A percentile compares a stretch with the other conserved stretches of the same genome.
phyloP scores from a whole-genome alignment of 2,329 filamentous ascomycete genomes.

The Lachnellula willkommii region DNA sequence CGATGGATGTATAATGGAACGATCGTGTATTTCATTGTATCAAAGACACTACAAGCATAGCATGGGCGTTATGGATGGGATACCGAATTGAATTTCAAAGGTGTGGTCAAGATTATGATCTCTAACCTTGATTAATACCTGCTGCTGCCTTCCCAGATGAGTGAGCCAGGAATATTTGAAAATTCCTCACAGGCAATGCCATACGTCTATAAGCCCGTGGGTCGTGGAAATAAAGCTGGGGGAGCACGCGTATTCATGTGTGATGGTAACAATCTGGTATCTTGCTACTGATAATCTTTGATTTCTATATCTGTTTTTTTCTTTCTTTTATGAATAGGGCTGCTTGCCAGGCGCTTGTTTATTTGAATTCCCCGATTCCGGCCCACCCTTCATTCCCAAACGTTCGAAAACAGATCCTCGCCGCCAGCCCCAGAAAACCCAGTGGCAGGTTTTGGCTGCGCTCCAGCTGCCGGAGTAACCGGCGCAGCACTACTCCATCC shows the following conservation, averaged over 20 bases:
- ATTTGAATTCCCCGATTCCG: background rate
- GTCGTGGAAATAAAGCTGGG: too few relatives aligned
- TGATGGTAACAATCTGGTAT: background rate
- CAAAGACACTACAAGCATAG: constrained; percentile 26
- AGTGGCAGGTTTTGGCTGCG: constrained; percentile 49
- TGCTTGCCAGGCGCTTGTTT: background rate
- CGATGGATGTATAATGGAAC: background rate
- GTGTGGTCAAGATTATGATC: background rate
- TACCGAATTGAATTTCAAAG: background rate
- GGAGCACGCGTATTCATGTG: too few relatives aligned
- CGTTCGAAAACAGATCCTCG: constrained; percentile 92
- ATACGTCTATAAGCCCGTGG: too few relatives aligned
- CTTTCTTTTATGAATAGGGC: too few relatives aligned
- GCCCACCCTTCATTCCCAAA: constrained; percentile 64
- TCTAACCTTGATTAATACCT: too few relatives aligned
- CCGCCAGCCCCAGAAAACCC: constrained; percentile 60
- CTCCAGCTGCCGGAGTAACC: constrained; percentile 40
- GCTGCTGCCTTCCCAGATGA: too few relatives aligned
- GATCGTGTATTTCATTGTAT: constrained; percentile 21
- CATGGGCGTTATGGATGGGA: constrained; percentile 25
- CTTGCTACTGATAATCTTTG: constrained; percentile 5
- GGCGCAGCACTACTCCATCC: constrained; percentile 79
- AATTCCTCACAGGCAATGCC: too few relatives aligned
- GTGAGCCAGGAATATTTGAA: too few relatives aligned
- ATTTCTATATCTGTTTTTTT: background rate